phyloP scores from a whole-genome alignment of 495 filamentous ascomycete species.

The Penicillium ucsense region DNA sequence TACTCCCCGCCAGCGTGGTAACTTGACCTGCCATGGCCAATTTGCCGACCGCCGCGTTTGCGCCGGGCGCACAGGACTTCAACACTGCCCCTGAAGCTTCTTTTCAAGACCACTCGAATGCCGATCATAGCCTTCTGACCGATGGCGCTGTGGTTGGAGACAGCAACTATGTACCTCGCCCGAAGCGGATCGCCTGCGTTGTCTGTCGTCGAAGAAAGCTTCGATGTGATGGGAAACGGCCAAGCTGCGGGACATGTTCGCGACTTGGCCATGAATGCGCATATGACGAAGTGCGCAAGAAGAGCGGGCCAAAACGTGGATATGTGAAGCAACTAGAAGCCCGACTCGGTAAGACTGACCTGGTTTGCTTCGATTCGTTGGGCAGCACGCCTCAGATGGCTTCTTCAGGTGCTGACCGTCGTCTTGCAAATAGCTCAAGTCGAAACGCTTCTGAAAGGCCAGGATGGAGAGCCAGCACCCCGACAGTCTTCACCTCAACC shows the following conservation, averaged over 20 bases:
- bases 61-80: constrained; percentile 45
- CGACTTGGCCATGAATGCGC: constrained; percentile 83
- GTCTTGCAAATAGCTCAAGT: constrained; percentile 63
- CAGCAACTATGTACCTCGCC: constrained; percentile 60
- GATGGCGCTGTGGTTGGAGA: constrained; percentile 36
- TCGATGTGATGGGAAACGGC: constrained; percentile 60
- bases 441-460: constrained; percentile 76
- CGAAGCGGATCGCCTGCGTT: constrained; percentile 93
- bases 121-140: constrained; percentile 21
- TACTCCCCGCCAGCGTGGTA: neutral
- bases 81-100: constrained; percentile 18
- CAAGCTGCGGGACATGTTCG: constrained; percentile 88
- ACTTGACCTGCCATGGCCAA: constrained; percentile 13
- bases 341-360: constrained; percentile 58
- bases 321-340: constrained; percentile 98
- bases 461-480: constrained; percentile 20
- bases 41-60: constrained; percentile 8
- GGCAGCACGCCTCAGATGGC: no score
- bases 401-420: constrained; percentile 7
- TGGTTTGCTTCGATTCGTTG: neutral
- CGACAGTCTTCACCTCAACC: constrained; percentile 12
- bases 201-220: constrained; percentile 91
- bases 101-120: constrained; percentile 17
- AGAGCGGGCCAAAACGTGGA: constrained; percentile 95
- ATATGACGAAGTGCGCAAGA: constrained; percentile 93